A percentile compares a stretch with the other conserved stretches of the same genome.
These are phyloP conservation scores for Annona cherimola DNA, from an alignment of 164 flowering plant species.

Conservation along the genomic window DNA sequence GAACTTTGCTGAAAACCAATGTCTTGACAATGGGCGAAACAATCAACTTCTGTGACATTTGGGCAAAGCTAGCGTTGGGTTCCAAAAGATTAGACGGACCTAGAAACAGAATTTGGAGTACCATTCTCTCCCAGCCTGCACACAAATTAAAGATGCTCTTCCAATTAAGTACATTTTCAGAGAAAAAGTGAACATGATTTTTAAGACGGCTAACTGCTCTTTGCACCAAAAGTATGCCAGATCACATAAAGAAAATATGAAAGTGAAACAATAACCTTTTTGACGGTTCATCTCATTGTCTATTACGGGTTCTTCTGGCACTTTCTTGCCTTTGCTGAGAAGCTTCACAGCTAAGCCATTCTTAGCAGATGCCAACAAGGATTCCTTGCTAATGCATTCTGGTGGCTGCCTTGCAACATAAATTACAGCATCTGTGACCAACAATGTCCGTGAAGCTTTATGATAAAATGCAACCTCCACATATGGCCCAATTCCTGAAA, in stretches of 20 bases:
- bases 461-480: slow-evolving; percentile 98
- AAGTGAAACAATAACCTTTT: slow-evolving; percentile 46
- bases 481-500: slow-evolving; percentile 95
- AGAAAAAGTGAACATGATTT: too few relatives aligned
- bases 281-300: slow-evolving; percentile 73
- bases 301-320: slow-evolving; percentile 73
- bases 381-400: slow-evolving; percentile 77
- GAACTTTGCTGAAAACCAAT: slow-evolving; percentile 95
- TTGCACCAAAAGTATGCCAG: background rate
- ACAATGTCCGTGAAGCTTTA: slow-evolving; percentile 65
- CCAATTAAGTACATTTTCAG: background rate
- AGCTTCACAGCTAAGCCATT: slow-evolving; percentile 89
- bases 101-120: slow-evolving; percentile 90
- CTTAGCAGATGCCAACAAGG: slow-evolving; percentile 78
- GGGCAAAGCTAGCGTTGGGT: slow-evolving; percentile 82
- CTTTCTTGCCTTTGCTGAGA: slow-evolving; percentile 87
- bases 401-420: slow-evolving; percentile 93
- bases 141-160: background rate
- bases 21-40: slow-evolving; percentile 98
- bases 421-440: slow-evolving; percentile 93
- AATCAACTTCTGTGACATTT: slow-evolving; percentile 95
- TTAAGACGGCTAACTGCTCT: too few relatives aligned
- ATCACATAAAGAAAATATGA: background rate
- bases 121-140: slow-evolving; percentile 99
- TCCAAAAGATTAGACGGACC: slow-evolving; percentile 95